Conservation (phyloP, 1,284 basidiomycete species). For the Heterobasidion irregulare region DNA sequence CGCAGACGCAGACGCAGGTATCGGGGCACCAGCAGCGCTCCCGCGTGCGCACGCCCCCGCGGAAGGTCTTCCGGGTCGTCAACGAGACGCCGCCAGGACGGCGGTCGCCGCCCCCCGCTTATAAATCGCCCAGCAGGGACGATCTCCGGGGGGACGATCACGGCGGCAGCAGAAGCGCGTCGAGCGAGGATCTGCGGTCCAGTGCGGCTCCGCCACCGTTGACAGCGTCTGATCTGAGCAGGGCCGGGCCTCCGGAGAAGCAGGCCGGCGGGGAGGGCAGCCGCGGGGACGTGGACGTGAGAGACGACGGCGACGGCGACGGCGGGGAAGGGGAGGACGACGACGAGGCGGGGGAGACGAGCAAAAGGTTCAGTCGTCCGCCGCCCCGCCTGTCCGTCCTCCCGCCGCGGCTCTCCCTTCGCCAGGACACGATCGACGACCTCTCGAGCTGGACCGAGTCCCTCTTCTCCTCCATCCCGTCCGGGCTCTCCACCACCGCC, state of each 20-base stretch:
- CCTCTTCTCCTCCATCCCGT: constrained; percentile 18
- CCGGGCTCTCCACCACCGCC: neutral
- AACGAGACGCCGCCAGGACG: constrained; percentile 23
- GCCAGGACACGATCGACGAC: constrained; percentile 25
- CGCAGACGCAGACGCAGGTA: neutral
- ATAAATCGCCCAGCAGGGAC: constrained; percentile 13
- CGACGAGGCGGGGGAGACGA: neutral
- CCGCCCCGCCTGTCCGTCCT: constrained; percentile 22
- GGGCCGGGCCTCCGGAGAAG: neutral
- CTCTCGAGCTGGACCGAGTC: constrained; percentile 20
- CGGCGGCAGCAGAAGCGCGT: neutral
- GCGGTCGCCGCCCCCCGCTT: constrained; percentile 37
- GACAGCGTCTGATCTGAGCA: neutral
- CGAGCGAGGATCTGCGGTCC: neutral
- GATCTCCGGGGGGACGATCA: neutral
- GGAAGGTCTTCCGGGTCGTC: constrained; percentile 19
- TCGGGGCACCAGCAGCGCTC: neutral
- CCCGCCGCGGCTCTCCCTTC: constrained; percentile 49
- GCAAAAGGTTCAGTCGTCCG: constrained; percentile 9
- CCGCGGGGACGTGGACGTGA: neutral
- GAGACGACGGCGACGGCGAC: constrained; percentile 3
- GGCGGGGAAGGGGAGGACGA: constrained; percentile 3
- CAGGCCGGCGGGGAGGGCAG: neutral
- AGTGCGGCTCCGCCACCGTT: neutral
- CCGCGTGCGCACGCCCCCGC: constrained; percentile 4